Percentiles rank a stretch among this genome's conserved stretches.
phyloP scores from a whole-genome alignment of 192 early-diverging fungal species.

The Linnemannia hyalina region DNA sequence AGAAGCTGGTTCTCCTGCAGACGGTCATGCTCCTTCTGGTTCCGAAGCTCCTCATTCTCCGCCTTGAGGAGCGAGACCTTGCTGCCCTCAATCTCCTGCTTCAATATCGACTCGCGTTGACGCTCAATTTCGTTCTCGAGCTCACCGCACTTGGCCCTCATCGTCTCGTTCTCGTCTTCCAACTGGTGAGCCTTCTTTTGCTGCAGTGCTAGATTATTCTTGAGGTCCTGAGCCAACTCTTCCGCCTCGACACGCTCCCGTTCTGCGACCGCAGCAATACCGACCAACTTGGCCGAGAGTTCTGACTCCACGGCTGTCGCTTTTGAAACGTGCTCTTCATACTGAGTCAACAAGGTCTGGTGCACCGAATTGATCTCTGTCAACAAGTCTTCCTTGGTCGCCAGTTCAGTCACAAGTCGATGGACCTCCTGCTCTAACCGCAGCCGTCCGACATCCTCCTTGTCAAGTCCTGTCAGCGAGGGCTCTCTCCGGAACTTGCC shows the following conservation, averaged over 20 bases:
- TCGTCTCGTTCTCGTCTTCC: slow-evolving; percentile 43
- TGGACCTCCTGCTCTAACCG: slow-evolving; percentile 49
- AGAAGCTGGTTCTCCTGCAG: slow-evolving; percentile 48
- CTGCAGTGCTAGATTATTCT: slow-evolving; percentile 22
- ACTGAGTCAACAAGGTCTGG: slow-evolving; percentile 35
- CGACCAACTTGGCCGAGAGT: slow-evolving; percentile 44
- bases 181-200: slow-evolving; percentile 30
- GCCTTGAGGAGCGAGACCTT: slow-evolving; percentile 44
- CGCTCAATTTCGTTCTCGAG: slow-evolving; percentile 54
- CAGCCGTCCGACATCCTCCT: slow-evolving; percentile 50
- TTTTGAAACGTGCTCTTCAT: slow-evolving; percentile 35
- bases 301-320: slow-evolving; percentile 41
- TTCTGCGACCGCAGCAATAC: slow-evolving; percentile 42
- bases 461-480: slow-evolving; percentile 40
- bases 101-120: slow-evolving; percentile 48
- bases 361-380: slow-evolving; percentile 37
- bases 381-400: slow-evolving; percentile 36
- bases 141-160: slow-evolving; percentile 44
- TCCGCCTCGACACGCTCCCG: slow-evolving; percentile 48
- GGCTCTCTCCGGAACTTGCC: slow-evolving; percentile 34
- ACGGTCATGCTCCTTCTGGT: slow-evolving; percentile 41
- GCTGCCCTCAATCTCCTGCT: slow-evolving; percentile 48
- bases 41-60: slow-evolving; percentile 52
- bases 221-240: slow-evolving; percentile 35
- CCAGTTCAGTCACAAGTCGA: slow-evolving; percentile 29